Evolutionary conservation across 2,329 filamentous ascomycete species (phyloP).

Genomic region (Orbilia oligospora): DNA sequence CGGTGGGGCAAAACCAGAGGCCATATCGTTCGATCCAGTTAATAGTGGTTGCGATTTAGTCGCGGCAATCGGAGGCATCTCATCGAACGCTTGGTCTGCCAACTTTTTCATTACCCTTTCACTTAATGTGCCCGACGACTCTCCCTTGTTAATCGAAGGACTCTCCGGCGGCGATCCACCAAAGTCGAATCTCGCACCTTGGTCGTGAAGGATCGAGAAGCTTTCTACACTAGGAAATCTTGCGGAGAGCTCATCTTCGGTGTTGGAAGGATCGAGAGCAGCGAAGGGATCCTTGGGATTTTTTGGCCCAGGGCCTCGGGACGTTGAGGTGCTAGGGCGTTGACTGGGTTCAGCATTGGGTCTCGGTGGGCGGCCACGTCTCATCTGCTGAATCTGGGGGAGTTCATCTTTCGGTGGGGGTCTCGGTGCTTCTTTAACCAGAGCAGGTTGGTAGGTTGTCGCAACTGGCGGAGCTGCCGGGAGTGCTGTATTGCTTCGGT

Average conservation of each 20-base stretch:
- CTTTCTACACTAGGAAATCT: constrained; percentile 93
- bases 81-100: constrained; percentile 85
- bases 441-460: constrained; percentile 76
- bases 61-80: constrained; percentile 65
- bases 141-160: constrained; percentile 69
- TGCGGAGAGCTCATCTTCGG: constrained; percentile 82
- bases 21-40: constrained; percentile 15
- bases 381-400: constrained; percentile 94
- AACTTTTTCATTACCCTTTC: constrained; percentile 81
- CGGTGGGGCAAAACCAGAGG: constrained; percentile 55
- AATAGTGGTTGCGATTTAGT: constrained; percentile 45
- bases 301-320: constrained; percentile 71
- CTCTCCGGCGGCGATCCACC: constrained; percentile 69
- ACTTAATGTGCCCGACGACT: constrained; percentile 70
- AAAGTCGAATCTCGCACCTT: constrained; percentile 87
- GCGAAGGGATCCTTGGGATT: constrained; percentile 87
- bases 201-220: constrained; percentile 89
- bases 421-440: constrained; percentile 84
- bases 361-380: constrained; percentile 81
- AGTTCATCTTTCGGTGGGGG: constrained; percentile 79
- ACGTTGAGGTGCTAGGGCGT: constrained; percentile 69
- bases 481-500: constrained; percentile 74
- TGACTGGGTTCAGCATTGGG: constrained; percentile 64
- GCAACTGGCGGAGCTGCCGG: constrained; percentile 72
- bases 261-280: constrained; percentile 80